Conservation (phyloP, 305 asterid species). For the Fraxinus sp. region DNA sequence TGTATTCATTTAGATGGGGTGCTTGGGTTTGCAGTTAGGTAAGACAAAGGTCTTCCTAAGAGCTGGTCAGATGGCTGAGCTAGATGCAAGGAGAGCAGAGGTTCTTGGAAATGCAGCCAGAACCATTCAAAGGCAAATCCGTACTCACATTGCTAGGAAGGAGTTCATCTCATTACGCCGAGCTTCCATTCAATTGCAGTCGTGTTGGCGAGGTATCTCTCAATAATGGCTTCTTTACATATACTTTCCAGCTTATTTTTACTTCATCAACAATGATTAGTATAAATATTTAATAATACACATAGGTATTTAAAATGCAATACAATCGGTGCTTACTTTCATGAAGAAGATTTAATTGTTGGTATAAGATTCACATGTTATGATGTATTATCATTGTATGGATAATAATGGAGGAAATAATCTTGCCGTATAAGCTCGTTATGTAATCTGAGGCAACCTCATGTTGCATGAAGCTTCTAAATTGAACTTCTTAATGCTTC, state of each 20-base stretch:
- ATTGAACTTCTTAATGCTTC: background rate
- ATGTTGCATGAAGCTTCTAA: background rate
- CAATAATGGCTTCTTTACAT: conserved; percentile 8
- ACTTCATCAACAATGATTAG: conserved; percentile 30
- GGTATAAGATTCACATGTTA: background rate
- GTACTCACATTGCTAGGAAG: conserved; percentile 87
- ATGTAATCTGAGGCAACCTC: background rate
- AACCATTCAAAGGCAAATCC: conserved; percentile 90
- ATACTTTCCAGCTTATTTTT: conserved; percentile 24
- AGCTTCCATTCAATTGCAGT: conserved; percentile 88
- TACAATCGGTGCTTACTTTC: background rate
- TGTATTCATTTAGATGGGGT: conserved; percentile 16
- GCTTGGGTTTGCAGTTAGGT: conserved; percentile 71
- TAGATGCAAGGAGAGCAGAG: conserved; percentile 95
- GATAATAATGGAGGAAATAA: background rate
- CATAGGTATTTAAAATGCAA: background rate
- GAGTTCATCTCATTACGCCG: conserved; percentile 70
- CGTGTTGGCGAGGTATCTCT: conserved; percentile 96
- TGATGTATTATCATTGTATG: background rate
- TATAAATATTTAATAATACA: background rate
- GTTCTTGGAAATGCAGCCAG: conserved; percentile 98
- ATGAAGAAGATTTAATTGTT: background rate
- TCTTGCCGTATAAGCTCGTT: background rate
- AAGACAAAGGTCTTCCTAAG: conserved; percentile 95
- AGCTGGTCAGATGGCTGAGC: conserved; percentile 99